These are phyloP conservation scores for Aspergillus neotritici DNA, from an alignment of 2,329 filamentous ascomycete genomes.

Conservation along the genomic window DNA sequence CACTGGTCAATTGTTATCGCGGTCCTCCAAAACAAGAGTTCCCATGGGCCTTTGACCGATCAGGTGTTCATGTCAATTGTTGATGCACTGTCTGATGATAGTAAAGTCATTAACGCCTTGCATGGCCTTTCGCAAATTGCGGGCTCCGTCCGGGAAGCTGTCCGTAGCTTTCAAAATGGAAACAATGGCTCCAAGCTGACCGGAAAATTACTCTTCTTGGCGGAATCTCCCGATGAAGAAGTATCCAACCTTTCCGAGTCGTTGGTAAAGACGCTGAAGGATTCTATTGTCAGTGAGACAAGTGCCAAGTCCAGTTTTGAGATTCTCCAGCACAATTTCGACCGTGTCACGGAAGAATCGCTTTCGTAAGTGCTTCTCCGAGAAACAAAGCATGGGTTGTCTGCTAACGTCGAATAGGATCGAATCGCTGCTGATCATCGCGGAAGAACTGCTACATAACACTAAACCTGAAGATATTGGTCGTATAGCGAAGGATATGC, in stretches of 20 bases:
- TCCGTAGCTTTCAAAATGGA: conserved; percentile 42
- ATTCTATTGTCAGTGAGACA: conserved; percentile 33
- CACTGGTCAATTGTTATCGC: conserved; percentile 37
- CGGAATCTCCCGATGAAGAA: conserved; percentile 50
- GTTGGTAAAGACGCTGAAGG: conserved; percentile 30
- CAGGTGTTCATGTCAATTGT: conserved; percentile 36
- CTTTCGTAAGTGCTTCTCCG: conserved; percentile 37
- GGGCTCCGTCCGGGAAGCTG: conserved; percentile 34
- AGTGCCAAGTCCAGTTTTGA: conserved; percentile 46
- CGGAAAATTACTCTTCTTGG: conserved; percentile 48
- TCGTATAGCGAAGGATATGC: conserved; percentile 41
- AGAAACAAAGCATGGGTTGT: background rate
- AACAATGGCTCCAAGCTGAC: conserved; percentile 47
- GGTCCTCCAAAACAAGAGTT: conserved; percentile 35
- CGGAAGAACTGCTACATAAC: conserved; percentile 43
- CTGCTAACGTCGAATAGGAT: conserved; percentile 40
- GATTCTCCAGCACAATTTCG: conserved; percentile 49
- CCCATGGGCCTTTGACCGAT: conserved; percentile 28
- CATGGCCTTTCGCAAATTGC: conserved; percentile 44
- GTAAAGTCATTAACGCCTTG: conserved; percentile 31
- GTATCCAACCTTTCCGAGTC: conserved; percentile 40
- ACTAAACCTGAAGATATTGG: conserved; percentile 22
- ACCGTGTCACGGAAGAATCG: conserved; percentile 39
- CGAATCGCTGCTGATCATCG: conserved; percentile 52
- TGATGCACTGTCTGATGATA: conserved; percentile 37